Evolutionary conservation across 2,329 filamentous ascomycete species (phyloP).

Genomic region (Botrytis deweyae): DNA sequence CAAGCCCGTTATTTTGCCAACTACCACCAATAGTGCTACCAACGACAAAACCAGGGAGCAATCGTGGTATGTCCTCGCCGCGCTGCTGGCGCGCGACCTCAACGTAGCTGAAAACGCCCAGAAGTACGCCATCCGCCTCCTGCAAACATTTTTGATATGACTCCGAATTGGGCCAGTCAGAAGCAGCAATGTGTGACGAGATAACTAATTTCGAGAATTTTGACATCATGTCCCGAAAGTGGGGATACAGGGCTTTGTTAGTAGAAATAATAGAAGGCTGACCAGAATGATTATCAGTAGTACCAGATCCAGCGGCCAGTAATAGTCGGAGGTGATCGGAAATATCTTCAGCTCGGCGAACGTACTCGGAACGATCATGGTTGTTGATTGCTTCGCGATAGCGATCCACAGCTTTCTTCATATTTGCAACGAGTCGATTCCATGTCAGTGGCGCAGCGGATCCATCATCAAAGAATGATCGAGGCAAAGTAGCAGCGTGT

Average conservation of each 20-base stretch:
- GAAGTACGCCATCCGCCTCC: constrained; percentile 93
- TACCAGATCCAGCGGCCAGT: constrained; percentile 92
- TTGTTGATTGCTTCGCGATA: constrained; percentile 88
- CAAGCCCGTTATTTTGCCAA: constrained; percentile 74
- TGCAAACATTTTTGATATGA: constrained; percentile 93
- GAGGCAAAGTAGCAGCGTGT: constrained; percentile 59
- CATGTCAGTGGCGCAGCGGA: constrained; percentile 78
- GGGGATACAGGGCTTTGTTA: constrained; percentile 94
- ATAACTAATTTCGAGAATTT: constrained; percentile 99
- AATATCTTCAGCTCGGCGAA: constrained; percentile 93
- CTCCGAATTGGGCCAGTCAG: constrained; percentile 92
- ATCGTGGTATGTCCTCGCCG: constrained; percentile 87
- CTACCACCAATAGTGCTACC: constrained; percentile 81
- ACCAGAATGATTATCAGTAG: constrained; percentile 97
- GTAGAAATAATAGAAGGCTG: constrained; percentile 99
- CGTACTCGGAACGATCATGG: constrained; percentile 83
- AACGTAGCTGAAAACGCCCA: constrained; percentile 94
- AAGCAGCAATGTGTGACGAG: constrained; percentile 94
- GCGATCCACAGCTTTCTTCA: constrained; percentile 84
- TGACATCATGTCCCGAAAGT: constrained; percentile 99
- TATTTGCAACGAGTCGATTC: constrained; percentile 86
- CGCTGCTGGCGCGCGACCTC: constrained; percentile 92
- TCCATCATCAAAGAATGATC: constrained; percentile 90
- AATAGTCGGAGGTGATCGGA: constrained; percentile 92
- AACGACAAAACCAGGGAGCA: constrained; percentile 89